These are phyloP conservation scores for Chenopodium suecicum DNA, from an alignment of 148 eudicot genomes.

Conservation along the genomic window DNA sequence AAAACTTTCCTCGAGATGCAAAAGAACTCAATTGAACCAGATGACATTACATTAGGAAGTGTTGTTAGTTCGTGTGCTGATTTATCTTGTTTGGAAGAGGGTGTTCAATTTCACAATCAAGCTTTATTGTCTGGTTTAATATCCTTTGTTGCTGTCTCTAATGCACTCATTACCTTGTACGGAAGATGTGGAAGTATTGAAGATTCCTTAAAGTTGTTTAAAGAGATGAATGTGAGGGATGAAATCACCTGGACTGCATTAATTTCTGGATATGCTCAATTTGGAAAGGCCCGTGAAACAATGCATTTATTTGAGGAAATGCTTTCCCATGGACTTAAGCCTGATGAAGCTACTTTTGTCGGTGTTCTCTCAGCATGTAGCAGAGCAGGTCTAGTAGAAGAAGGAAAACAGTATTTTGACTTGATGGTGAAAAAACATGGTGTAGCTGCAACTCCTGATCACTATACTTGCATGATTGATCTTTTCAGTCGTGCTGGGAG, in stretches of 20 bases:
- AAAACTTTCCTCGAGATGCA: constrained; percentile 53
- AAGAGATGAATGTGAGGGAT: constrained; percentile 63
- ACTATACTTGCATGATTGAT: constrained; percentile 95
- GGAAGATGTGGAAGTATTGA: constrained; percentile 85
- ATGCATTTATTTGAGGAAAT: constrained; percentile 70
- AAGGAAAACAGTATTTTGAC: constrained; percentile 66
- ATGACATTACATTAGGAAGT: constrained; percentile 76
- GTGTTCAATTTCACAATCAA: constrained; percentile 78
- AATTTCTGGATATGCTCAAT: constrained; percentile 74
- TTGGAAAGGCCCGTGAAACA: constrained; percentile 83
- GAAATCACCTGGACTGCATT: constrained; percentile 88
- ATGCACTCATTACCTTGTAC: constrained; percentile 85
- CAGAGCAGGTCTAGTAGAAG: constrained; percentile 85
- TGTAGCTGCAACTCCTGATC: constrained; percentile 63
- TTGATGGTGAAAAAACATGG: constrained; percentile 64
- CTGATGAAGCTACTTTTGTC: constrained; percentile 79
- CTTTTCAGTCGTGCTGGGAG: constrained; percentile 77
- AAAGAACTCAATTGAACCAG: constrained; percentile 54
- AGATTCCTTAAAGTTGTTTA: constrained; percentile 68
- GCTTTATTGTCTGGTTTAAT: constrained; percentile 68
- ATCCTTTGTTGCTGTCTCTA: constrained; percentile 68
- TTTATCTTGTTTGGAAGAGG: constrained; percentile 81
- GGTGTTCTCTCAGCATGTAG: constrained; percentile 94
- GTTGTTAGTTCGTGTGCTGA: constrained; percentile 85
- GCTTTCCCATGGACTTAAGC: constrained; percentile 65